Percentiles rank a stretch among this genome's conserved stretches.
Evolutionary conservation across 1,139 yeast species (phyloP).

Genomic region (Blastobotrys aristatus): DNA sequence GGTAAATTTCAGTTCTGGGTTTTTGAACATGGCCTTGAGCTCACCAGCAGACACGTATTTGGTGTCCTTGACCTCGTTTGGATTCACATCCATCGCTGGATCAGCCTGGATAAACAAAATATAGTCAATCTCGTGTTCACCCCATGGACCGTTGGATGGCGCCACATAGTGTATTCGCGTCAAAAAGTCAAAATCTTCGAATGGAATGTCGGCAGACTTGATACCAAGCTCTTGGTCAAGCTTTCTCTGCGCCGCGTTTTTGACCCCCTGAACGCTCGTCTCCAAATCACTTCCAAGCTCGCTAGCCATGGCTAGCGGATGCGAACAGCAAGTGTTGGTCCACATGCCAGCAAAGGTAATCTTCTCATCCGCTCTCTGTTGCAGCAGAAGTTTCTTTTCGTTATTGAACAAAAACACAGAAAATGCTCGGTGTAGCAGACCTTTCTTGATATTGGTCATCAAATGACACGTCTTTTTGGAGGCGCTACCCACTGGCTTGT

Average conservation of each 20-base stretch:
- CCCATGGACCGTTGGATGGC: constrained; percentile 84
- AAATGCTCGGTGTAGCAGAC: constrained; percentile 90
- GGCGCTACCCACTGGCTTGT: constrained; percentile 85
- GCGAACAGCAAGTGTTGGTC: constrained; percentile 99
- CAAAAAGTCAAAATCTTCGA: constrained; percentile 67
- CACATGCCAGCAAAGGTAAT: constrained; percentile 95
- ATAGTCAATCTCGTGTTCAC: constrained; percentile 96
- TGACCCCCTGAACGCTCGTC: constrained; percentile 70
- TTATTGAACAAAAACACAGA: constrained; percentile 86
- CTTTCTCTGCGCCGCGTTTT: constrained; percentile 86
- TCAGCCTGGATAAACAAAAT: constrained; percentile 70
- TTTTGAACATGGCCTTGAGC: constrained; percentile 70
- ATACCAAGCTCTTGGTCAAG: constrained; percentile 92
- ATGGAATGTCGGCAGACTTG: constrained; percentile 50
- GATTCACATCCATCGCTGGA: constrained; percentile 53
- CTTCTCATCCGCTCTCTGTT: constrained; percentile 93
- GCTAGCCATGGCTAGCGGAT: constrained; percentile 77
- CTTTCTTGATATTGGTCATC: constrained; percentile 78
- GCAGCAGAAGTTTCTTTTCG: constrained; percentile 71
- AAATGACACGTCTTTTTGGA: constrained; percentile 85
- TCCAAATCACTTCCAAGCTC: constrained; percentile 68
- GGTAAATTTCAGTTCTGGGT: constrained; percentile 62
- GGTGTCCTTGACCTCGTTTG: constrained; percentile 72
- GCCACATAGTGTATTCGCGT: constrained; percentile 95
- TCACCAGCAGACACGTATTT: constrained; percentile 67